Percentiles rank a stretch among this genome's conserved stretches.
These are phyloP conservation scores for Isochrysis galbana DNA, from an alignment of 78 protist genomes.

Conservation along the genomic window DNA sequence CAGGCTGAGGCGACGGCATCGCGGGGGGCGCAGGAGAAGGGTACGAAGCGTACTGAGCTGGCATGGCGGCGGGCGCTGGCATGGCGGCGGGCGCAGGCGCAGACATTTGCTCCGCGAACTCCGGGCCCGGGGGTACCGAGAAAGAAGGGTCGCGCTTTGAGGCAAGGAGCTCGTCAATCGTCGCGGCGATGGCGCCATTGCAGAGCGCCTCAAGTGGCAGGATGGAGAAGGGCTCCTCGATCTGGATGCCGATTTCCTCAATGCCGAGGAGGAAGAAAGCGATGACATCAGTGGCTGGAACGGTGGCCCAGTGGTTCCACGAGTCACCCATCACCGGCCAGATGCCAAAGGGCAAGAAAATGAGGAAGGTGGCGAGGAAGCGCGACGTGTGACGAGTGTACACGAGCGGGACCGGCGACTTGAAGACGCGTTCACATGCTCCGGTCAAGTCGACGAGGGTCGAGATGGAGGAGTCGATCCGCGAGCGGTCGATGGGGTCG, in stretches of 20 bases:
- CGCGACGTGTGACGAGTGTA: constrained; percentile 20
- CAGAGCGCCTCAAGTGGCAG: neutral
- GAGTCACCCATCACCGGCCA: neutral
- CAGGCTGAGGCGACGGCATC: too few relatives aligned
- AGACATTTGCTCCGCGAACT: too few relatives aligned
- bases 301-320: neutral
- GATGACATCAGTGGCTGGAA: neutral
- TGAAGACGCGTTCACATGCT: neutral
- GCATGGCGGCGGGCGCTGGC: too few relatives aligned
- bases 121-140: too few relatives aligned
- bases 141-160: too few relatives aligned
- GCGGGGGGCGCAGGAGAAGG: too few relatives aligned
- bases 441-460: neutral
- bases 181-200: neutral
- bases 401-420: constrained; percentile 7
- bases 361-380: neutral
- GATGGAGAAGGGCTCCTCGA: constrained; percentile 31
- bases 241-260: neutral
- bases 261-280: constrained; percentile 7
- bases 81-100: too few relatives aligned
- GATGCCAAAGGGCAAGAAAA: neutral
- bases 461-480: neutral
- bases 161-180: neutral
- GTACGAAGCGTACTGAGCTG: too few relatives aligned
- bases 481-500: neutral